phyloP scores from a whole-genome alignment of 2,329 filamentous ascomycete species.

The Lasiodiplodia citricola region DNA sequence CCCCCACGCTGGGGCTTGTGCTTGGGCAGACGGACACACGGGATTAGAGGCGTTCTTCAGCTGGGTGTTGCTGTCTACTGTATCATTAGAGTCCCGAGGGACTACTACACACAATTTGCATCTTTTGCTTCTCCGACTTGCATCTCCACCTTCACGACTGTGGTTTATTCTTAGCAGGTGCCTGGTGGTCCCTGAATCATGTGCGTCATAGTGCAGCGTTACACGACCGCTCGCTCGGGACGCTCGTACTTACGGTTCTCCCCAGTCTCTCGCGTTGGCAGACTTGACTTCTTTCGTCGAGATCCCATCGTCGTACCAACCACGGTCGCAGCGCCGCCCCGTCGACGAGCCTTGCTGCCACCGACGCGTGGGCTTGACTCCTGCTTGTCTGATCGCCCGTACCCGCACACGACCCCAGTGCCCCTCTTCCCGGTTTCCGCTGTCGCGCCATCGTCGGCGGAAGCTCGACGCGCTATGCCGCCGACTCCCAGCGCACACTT shows the following conservation, averaged over 20 bases:
- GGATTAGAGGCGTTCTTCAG: conserved; percentile 16
- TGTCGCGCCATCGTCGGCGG: conserved; percentile 7
- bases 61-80: conserved; percentile 5
- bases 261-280: not conserved
- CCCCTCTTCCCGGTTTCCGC: not conserved
- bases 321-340: conserved; percentile 7
- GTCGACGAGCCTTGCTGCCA: not conserved
- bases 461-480: not conserved
- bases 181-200: not conserved
- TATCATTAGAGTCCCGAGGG: conserved; percentile 2
- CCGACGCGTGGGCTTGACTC: not conserved
- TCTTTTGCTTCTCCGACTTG: not conserved
- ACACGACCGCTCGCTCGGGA: too few species aligned
- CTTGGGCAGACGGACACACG: conserved; percentile 1
- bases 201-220: conserved; percentile 17
- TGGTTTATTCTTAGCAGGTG: not conserved
- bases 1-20: not conserved
- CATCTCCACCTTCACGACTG: too few species aligned
- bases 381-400: conserved; percentile 16
- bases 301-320: conserved; percentile 6
- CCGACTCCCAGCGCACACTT: not conserved
- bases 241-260: too few species aligned
- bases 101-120: not conserved
- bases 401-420: conserved; percentile 12
- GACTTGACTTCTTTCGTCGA: conserved; percentile 1